These are phyloP conservation scores for Didymella lethalis DNA, from an alignment of 2,329 filamentous ascomycete species.

Conservation along the genomic window DNA sequence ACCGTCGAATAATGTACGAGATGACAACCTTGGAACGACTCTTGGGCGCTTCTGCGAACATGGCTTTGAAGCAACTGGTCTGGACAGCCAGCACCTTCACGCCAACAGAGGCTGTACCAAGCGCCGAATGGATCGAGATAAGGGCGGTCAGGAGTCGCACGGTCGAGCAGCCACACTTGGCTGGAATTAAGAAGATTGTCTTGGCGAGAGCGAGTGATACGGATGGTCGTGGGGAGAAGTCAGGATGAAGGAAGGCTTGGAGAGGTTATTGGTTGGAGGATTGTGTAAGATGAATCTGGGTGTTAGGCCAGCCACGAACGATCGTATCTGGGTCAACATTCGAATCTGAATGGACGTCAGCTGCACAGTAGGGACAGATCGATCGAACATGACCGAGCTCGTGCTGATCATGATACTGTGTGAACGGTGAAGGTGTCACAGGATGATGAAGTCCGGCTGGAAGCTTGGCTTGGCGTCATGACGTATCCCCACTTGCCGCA, in stretches of 20 bases:
- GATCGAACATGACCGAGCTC: not conserved
- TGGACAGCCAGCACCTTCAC: slow-evolving; percentile 3
- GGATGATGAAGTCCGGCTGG: slow-evolving; percentile 3
- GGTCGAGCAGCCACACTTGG: not conserved
- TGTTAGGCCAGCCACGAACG: not conserved
- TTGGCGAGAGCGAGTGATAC: not conserved
- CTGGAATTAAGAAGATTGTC: slow-evolving; percentile 5
- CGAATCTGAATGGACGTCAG: not conserved
- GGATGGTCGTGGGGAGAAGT: not conserved
- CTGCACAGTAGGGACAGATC: not conserved
- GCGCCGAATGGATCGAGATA: slow-evolving; percentile 9
- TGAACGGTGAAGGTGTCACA: slow-evolving; percentile 1
- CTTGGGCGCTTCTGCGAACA: not conserved
- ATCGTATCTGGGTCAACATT: not conserved
- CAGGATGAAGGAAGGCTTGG: not conserved
- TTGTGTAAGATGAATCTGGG: not conserved
- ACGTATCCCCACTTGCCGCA: slow-evolving; percentile 19
- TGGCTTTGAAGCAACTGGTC: not conserved
- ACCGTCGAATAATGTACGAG: not conserved
- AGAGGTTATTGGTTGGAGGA: not conserved
- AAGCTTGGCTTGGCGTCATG: slow-evolving; percentile 5
- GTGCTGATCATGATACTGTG: not conserved
- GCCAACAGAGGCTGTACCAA: not conserved
- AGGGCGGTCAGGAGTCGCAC: not conserved
- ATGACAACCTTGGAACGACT: not conserved